phyloP scores from a whole-genome alignment of 768 basidiomycete genomes.

The Dioszegia aurantiaca region DNA sequence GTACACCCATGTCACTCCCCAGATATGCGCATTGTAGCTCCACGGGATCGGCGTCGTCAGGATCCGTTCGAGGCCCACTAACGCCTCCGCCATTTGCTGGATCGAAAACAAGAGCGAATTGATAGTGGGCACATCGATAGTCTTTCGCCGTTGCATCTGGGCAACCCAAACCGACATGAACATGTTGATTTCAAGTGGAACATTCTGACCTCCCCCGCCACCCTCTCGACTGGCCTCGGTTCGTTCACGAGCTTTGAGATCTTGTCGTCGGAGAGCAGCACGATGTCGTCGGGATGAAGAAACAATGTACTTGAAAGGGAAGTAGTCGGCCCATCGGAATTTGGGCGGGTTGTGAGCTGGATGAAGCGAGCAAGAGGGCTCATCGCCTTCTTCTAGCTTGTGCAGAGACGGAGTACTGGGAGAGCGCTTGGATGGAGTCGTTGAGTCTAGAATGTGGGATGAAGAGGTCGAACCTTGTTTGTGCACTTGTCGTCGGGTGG shows the following conservation, averaged over 20 bases:
- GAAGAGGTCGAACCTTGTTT: slow-evolving; percentile 9
- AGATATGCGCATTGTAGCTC: slow-evolving; percentile 47
- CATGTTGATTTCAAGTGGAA: slow-evolving; percentile 46
- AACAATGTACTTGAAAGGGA: slow-evolving; percentile 27
- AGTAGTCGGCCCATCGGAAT: slow-evolving; percentile 34
- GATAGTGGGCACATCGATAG: slow-evolving; percentile 43
- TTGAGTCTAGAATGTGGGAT: slow-evolving; percentile 6
- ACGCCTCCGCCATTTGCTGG: slow-evolving; percentile 34
- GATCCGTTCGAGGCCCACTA: slow-evolving; percentile 45
- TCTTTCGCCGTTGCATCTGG: slow-evolving; percentile 40
- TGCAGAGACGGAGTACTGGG: neutral
- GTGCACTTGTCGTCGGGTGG: slow-evolving; percentile 14
- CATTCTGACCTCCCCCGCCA: slow-evolving; percentile 38
- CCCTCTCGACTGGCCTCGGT: slow-evolving; percentile 15
- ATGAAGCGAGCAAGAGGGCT: slow-evolving; percentile 8
- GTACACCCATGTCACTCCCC: slow-evolving; percentile 49
- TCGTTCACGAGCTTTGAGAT: slow-evolving; percentile 16
- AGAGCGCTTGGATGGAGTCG: neutral
- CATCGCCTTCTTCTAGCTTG: neutral
- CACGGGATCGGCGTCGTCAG: slow-evolving; percentile 50
- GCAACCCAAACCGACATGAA: slow-evolving; percentile 46
- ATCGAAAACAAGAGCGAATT: slow-evolving; percentile 40
- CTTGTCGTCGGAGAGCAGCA: slow-evolving; percentile 18
- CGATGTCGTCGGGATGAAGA: slow-evolving; percentile 21
- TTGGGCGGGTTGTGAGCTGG: slow-evolving; percentile 39